Evolutionary conservation across 2,329 filamentous ascomycete species (phyloP).

Genomic region (Rutstroemia sp.): DNA sequence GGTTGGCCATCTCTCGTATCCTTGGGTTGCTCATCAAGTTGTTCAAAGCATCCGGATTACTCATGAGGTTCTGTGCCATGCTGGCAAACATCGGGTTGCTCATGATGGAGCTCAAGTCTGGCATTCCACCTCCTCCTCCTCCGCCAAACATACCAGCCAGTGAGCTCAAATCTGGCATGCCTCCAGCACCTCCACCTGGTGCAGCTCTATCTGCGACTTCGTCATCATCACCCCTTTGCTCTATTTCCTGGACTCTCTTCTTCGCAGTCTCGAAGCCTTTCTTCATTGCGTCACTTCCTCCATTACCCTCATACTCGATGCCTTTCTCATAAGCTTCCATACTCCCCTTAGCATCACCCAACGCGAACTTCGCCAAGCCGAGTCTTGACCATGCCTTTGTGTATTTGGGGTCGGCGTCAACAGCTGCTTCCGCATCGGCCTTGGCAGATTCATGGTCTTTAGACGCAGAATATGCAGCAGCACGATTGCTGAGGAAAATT

Average conservation of each 20-base stretch:
- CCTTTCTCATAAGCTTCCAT: constrained; percentile 94
- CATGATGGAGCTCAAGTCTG: constrained; percentile 82
- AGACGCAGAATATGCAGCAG: constrained; percentile 81
- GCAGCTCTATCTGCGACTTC: constrained; percentile 43
- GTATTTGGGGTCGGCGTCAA: constrained; percentile 81
- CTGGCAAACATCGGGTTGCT: constrained; percentile 96
- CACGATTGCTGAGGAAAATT: constrained; percentile 96
- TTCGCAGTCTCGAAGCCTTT: constrained; percentile 93
- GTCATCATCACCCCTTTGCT: constrained; percentile 38
- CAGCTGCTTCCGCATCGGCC: constrained; percentile 84
- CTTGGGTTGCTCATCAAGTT: constrained; percentile 93
- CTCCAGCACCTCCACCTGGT: constrained; percentile 44
- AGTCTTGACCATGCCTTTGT: constrained; percentile 96
- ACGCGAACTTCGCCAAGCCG: constrained; percentile 82
- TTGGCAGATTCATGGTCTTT: constrained; percentile 78
- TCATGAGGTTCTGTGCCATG: constrained; percentile 98
- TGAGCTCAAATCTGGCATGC: constrained; percentile 63
- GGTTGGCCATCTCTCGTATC: constrained; percentile 78
- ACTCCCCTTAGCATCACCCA: constrained; percentile 81
- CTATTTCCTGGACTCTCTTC: constrained; percentile 76
- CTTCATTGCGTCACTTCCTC: constrained; percentile 95
- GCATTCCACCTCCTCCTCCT: constrained; percentile 68
- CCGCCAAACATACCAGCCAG: constrained; percentile 67
- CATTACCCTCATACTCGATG: constrained; percentile 89
- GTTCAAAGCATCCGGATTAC: constrained; percentile 85